A percentile compares a stretch with the other conserved stretches of the same genome.
Conservation (phyloP, 345 rosid genomes). For the Rhodamnia rubescens region DNA sequence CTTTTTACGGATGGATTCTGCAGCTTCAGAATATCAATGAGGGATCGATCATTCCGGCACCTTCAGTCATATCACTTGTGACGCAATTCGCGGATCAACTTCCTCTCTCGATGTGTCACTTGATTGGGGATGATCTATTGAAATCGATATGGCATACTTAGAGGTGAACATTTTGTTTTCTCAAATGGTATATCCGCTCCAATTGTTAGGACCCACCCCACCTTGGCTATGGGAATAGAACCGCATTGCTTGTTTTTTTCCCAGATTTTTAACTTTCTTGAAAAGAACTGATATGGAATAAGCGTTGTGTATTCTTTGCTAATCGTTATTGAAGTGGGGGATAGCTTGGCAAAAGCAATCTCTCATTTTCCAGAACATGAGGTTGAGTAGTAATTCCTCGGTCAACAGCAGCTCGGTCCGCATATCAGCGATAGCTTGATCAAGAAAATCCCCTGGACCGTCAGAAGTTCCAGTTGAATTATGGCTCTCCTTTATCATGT, state of each 20-base stretch:
- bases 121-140: neutral
- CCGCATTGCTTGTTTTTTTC: neutral
- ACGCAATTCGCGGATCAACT: neutral
- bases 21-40: neutral
- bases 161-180: neutral
- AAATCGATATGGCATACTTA: neutral
- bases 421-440: neutral
- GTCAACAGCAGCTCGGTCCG: neutral
- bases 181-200: neutral
- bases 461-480: neutral
- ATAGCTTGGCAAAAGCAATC: neutral
- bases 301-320: neutral
- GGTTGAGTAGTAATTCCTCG: neutral
- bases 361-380: neutral
- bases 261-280: neutral
- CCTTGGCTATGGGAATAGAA: neutral
- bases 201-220: neutral
- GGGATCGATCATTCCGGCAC: neutral
- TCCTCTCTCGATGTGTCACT: neutral
- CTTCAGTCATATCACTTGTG: neutral
- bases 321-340: neutral
- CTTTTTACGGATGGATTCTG: neutral
- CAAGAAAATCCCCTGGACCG: neutral
- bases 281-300: neutral
- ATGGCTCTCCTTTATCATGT: neutral